phyloP scores from a whole-genome alignment of 148 eudicot species.

The Cornus suecica region DNA sequence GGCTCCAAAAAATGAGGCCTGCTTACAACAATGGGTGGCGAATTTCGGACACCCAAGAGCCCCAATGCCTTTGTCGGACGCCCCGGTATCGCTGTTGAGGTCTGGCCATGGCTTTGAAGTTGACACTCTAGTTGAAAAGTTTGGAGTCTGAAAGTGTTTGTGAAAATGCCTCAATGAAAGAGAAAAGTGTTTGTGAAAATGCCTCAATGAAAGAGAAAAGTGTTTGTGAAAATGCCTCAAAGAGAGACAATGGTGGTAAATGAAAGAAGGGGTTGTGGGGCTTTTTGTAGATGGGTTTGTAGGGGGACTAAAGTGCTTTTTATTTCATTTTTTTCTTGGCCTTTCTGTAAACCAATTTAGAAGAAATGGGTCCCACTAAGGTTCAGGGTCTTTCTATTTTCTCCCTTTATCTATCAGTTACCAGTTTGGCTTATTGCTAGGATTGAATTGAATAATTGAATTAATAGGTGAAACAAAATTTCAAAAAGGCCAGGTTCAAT shows the following conservation, averaged over 20 bases:
- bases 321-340: not conserved
- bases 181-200: conserved; percentile 23
- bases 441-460: not conserved
- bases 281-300: conserved; percentile 16
- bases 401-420: not conserved
- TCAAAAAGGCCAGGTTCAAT: conserved; percentile 16
- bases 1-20: not conserved
- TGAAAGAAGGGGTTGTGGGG: conserved; percentile 6
- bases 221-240: conserved; percentile 20
- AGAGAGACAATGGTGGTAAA: not conserved
- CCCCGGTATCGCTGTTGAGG: conserved; percentile 75
- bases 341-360: conserved; percentile 22
- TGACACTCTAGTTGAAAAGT: not conserved
- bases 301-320: not conserved
- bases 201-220: conserved; percentile 15
- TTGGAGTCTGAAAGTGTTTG: not conserved
- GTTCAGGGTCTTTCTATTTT: not conserved
- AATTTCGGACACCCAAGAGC: conserved; percentile 91
- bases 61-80: conserved; percentile 88
- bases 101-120: conserved; percentile 66
- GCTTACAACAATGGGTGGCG: conserved; percentile 79
- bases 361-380: conserved; percentile 6
- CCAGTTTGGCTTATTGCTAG: conserved; percentile 13
- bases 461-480: not conserved
- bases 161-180: not conserved